Evolutionary conservation across 257 asterid species (phyloP), one percentile per base, ranked within the genome.

Genomic region (Catharanthus roseus): DNA sequence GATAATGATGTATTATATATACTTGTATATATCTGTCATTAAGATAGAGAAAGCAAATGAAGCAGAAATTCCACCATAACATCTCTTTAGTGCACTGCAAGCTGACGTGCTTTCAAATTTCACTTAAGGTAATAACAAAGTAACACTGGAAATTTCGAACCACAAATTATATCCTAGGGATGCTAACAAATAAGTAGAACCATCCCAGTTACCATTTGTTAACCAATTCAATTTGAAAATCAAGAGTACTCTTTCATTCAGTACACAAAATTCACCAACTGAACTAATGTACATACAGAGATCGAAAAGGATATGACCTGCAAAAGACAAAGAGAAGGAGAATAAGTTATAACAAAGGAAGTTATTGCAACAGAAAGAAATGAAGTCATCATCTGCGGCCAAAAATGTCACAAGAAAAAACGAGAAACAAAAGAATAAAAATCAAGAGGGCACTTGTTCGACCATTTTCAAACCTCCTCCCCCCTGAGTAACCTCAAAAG

Each of bases 281-380:
- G 18, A 73, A 71, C 69, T 58, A 45, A 41, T 69, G 77, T 63
- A 53, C 71, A 71, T 68, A 44, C 34, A 60, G 44, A 19, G 42
- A 72, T 53, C 65, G 49, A 33, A 79, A 88, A 92, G 98, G 98
- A 92, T 92, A 90, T 92, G 96, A 90, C 98, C 98, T 92, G 98
- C 83, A 83, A 80, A 50, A 62, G 28, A 62, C 29, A 62, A 0
- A 62, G 36, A 71, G 56, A 75, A 85, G 70, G n/a, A 75, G 73
- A 63, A 62, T 16, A 58, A 41, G 49, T 63, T 3, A 64, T 50
- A 36, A 5, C 38, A 0, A 15, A 49, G 34, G 7, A 36, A n/a
- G 10, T 44, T n/a, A 0, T 61, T 24, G 28, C 23, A 6, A 64
- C 11, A 60, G 21, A 31, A 38, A 57, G 7, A 36, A 49, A 39